phyloP scores from a whole-genome alignment of 1,284 basidiomycete species.

The Boletus sp. region DNA sequence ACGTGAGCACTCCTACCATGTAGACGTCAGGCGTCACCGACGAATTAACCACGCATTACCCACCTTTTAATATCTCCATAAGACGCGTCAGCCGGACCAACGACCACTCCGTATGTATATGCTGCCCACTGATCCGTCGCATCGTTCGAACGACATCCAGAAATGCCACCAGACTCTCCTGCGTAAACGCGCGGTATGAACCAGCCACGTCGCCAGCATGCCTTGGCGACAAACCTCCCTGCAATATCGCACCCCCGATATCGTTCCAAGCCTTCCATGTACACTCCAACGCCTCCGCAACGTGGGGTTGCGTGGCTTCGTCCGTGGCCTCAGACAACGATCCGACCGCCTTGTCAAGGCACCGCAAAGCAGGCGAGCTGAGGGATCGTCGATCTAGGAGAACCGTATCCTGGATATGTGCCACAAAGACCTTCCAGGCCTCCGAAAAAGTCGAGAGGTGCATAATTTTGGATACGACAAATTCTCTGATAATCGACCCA shows the following conservation, averaged over 20 bases:
- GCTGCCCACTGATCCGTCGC: conserved; percentile 45
- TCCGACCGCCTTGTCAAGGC: conserved; percentile 74
- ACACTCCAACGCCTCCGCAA: conserved; percentile 51
- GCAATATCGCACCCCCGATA: conserved; percentile 57
- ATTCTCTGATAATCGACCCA: conserved; percentile 80
- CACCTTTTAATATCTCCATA: conserved; percentile 75
- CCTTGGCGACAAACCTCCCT: conserved; percentile 23
- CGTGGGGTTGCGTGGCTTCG: conserved; percentile 40
- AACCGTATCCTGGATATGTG: conserved; percentile 66
- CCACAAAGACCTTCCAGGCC: conserved; percentile 72
- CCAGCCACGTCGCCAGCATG: conserved; percentile 18
- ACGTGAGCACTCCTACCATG: conserved; percentile 71
- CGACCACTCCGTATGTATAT: conserved; percentile 59
- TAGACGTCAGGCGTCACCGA: background rate
- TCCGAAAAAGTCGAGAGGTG: conserved; percentile 63
- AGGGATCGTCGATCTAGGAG: conserved; percentile 64
- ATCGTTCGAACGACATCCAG: conserved; percentile 67
- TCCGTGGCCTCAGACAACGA: conserved; percentile 43
- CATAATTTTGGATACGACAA: conserved; percentile 71
- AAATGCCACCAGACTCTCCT: conserved; percentile 81
- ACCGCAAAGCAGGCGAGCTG: conserved; percentile 76
- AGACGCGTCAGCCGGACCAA: conserved; percentile 61
- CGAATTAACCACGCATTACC: conserved; percentile 1
- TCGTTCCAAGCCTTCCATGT: conserved; percentile 71
- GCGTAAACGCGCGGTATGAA: conserved; percentile 61